A percentile compares a stretch with the other conserved stretches of the same genome.
phyloP scores from a whole-genome alignment of 306 rosid genomes.

The Amphicarpaea edgeworthii region DNA sequence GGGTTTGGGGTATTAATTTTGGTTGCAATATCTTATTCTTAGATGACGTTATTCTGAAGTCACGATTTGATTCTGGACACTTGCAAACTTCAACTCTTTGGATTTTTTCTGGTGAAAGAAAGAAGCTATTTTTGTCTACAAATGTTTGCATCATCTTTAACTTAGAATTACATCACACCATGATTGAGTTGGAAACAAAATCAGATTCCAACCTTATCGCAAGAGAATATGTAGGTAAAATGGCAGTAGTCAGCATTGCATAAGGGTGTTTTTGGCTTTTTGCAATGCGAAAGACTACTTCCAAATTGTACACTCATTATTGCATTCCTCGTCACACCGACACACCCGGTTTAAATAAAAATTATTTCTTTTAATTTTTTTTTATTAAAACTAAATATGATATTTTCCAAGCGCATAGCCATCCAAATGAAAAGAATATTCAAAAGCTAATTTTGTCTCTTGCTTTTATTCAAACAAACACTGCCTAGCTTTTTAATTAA shows the following conservation, averaged over 20 bases:
- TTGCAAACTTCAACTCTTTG: background rate
- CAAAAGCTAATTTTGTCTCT: background rate
- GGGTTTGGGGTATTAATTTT: too few species aligned
- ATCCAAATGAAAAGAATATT: background rate
- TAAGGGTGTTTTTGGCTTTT: background rate
- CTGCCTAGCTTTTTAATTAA: background rate
- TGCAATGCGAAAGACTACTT: background rate
- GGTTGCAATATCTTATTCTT: background rate
- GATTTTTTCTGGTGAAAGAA: background rate
- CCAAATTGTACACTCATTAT: background rate
- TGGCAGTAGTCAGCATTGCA: background rate
- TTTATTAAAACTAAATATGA: background rate
- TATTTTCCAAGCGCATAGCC: background rate
- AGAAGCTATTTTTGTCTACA: background rate
- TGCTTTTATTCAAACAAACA: background rate
- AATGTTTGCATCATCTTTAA: background rate
- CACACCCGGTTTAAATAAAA: background rate
- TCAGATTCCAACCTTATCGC: conserved; percentile 1
- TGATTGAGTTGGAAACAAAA: background rate
- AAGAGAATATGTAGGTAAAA: background rate
- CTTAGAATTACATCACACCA: background rate
- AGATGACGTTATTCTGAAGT: background rate
- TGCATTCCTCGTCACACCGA: background rate
- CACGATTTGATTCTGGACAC: background rate
- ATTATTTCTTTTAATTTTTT: too few species aligned